These are phyloP conservation scores for Vaccinium corymbosum DNA, from an alignment of 148 eudicot species.

Conservation along the genomic window DNA sequence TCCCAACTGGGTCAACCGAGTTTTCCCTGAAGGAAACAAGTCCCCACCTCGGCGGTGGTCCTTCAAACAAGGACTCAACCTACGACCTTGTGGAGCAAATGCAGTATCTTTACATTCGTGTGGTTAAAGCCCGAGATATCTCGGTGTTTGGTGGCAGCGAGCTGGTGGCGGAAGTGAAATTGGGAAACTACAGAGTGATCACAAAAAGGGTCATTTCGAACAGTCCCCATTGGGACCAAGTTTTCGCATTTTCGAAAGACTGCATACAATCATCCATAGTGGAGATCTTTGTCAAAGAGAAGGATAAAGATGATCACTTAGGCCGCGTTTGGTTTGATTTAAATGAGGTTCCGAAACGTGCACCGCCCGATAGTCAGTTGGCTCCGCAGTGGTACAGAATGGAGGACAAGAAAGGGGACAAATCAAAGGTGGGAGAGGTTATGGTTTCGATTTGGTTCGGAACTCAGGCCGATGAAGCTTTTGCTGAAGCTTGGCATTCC, in stretches of 20 bases:
- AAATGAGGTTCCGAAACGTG: conserved; percentile 81
- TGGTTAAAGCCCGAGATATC: conserved; percentile 73
- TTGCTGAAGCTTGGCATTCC: conserved; percentile 95
- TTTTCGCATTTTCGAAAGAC: conserved; percentile 89
- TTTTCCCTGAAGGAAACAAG: conserved; percentile 73
- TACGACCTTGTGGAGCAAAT: conserved; percentile 93
- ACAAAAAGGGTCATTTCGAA: conserved; percentile 56
- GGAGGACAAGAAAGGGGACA: conserved; percentile 87
- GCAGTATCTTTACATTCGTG: conserved; percentile 82
- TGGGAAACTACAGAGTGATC: conserved; percentile 84
- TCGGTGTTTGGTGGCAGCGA: conserved; percentile 46
- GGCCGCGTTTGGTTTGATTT: conserved; percentile 90
- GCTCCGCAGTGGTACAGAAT: conserved; percentile 93
- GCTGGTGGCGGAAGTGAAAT: conserved; percentile 66
- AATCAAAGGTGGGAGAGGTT: conserved; percentile 55
- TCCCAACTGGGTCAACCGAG: conserved; percentile 44
- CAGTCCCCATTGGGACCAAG: conserved; percentile 77
- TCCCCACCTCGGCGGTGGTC: conserved; percentile 78
- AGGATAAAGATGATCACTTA: conserved; percentile 60
- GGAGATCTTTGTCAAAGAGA: conserved; percentile 79
- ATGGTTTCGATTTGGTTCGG: conserved; percentile 95
- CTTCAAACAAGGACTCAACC: conserved; percentile 63
- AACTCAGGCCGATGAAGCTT: conserved; percentile 94
- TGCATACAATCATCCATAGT: conserved; percentile 72
- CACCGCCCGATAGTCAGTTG: conserved; percentile 81